Evolutionary conservation across 164 flowering plant species (phyloP).

Genomic region (Tetracentron sinense): DNA sequence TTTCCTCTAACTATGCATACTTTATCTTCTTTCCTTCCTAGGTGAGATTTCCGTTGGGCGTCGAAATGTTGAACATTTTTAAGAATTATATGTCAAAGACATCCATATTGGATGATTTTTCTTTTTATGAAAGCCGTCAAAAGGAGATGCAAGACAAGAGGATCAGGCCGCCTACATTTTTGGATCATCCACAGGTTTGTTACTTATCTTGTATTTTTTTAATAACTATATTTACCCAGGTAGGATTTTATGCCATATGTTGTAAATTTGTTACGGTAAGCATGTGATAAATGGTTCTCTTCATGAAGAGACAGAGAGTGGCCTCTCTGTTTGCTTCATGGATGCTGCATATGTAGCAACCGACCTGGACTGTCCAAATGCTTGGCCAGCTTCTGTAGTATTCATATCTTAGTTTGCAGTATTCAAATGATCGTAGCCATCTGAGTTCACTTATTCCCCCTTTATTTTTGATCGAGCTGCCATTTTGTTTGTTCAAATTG

Average conservation of each 20-base stretch:
- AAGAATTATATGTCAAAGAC: slow-evolving; percentile 55
- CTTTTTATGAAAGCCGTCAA: slow-evolving; percentile 79
- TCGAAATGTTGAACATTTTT: slow-evolving; percentile 66
- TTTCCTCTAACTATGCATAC: background rate
- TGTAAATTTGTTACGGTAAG: background rate
- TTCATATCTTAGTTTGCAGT: background rate
- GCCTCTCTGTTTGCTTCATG: background rate
- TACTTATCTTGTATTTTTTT: background rate
- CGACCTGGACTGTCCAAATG: background rate
- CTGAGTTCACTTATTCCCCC: background rate
- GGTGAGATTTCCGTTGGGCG: slow-evolving; percentile 58
- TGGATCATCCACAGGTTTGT: slow-evolving; percentile 38
- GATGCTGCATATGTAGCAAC: background rate
- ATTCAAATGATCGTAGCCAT: no score
- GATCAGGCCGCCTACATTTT: slow-evolving; percentile 29
- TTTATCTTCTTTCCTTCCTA: slow-evolving; percentile 14
- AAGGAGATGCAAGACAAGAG: slow-evolving; percentile 69
- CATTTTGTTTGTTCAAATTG: no score
- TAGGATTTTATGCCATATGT: background rate
- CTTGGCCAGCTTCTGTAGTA: background rate
- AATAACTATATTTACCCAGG: background rate
- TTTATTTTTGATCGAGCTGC: no score
- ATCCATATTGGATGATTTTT: slow-evolving; percentile 78
- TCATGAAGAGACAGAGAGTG: background rate
- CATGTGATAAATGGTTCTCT: background rate